Evolutionary conservation across 2,329 filamentous ascomycete species (phyloP).

Genomic region (Acrocalymma vagum): DNA sequence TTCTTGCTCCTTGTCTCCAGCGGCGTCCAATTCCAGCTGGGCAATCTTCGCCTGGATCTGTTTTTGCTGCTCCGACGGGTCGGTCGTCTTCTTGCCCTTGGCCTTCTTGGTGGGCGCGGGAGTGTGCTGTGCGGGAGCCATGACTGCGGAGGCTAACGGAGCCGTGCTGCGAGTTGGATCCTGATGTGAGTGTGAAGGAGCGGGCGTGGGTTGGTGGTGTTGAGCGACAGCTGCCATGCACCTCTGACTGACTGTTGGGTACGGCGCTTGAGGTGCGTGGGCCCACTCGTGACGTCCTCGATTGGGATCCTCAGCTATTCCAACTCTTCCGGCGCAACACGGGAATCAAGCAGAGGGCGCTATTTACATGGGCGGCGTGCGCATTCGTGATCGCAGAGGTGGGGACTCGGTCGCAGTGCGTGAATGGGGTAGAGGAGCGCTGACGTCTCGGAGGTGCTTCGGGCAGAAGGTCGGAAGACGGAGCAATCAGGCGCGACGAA

Average conservation of each 20-base stretch:
- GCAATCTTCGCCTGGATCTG: conserved; percentile 92
- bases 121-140: conserved; percentile 55
- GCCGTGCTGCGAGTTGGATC: conserved; percentile 50
- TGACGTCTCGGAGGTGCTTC: conserved; percentile 37
- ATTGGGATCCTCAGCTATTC: conserved; percentile 9
- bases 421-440: conserved; percentile 23
- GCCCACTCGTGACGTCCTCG: conserved; percentile 24
- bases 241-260: conserved; percentile 23
- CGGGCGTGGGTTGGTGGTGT: conserved; percentile 41
- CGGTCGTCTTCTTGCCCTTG: conserved; percentile 84
- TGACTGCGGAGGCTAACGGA: conserved; percentile 51
- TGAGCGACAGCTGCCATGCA: conserved; percentile 48
- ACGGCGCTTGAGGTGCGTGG: conserved; percentile 24
- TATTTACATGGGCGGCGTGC: conserved; percentile 20
- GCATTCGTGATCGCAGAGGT: conserved; percentile 24
- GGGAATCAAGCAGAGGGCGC: conserved; percentile 4
- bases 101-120: conserved; percentile 73
- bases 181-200: conserved; percentile 44
- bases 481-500: conserved; percentile 14
- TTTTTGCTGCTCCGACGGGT: conserved; percentile 90
- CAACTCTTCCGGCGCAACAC: conserved; percentile 11
- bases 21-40: conserved; percentile 91
- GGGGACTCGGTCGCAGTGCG: conserved; percentile 21
- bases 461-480: conserved; percentile 15
- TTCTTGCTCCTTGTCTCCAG: conserved; percentile 94